phyloP scores from a whole-genome alignment of 495 filamentous ascomycete genomes.

The Staphylotrichum longicolle region DNA sequence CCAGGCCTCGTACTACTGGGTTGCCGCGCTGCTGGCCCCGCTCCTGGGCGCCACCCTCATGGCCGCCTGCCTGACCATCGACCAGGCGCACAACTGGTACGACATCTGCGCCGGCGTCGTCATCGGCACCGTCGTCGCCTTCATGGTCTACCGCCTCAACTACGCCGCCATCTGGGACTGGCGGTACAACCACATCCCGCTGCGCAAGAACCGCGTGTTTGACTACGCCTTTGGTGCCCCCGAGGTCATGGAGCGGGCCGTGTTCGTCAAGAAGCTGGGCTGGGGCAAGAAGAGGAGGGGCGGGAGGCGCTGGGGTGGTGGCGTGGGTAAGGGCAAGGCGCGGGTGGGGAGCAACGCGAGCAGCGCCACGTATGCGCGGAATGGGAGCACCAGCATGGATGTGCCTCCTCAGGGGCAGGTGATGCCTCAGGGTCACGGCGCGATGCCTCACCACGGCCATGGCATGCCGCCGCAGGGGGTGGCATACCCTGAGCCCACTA shows the following conservation, averaged over 20 bases:
- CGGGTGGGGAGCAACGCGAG: slow-evolving; percentile 10
- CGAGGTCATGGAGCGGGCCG: neutral
- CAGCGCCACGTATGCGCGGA: slow-evolving; percentile 18
- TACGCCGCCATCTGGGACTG: slow-evolving; percentile 61
- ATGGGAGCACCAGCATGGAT: slow-evolving; percentile 6
- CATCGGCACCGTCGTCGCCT: slow-evolving; percentile 58
- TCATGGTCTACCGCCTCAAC: slow-evolving; percentile 55
- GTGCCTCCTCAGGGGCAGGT: neutral
- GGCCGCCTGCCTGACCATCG: slow-evolving; percentile 58
- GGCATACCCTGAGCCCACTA: neutral
- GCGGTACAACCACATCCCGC: slow-evolving; percentile 53
- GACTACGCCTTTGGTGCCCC: slow-evolving; percentile 11
- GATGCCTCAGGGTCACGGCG: neutral
- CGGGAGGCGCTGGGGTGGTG: neutral
- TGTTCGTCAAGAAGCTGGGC: slow-evolving; percentile 17
- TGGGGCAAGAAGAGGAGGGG: slow-evolving; percentile 16
- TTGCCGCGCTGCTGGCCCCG: slow-evolving; percentile 37
- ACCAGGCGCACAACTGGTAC: slow-evolving; percentile 61
- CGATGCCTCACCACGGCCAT: neutral
- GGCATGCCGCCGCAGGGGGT: neutral
- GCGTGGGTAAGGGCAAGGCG: slow-evolving; percentile 4
- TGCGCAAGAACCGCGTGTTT: slow-evolving; percentile 25
- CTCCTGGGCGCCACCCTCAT: slow-evolving; percentile 58
- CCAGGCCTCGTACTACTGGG: slow-evolving; percentile 51
- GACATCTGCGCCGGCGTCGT: slow-evolving; percentile 56